Conservation (phyloP, 2,329 filamentous ascomycete genomes). For the Pseudogymnoascus sp. region DNA sequence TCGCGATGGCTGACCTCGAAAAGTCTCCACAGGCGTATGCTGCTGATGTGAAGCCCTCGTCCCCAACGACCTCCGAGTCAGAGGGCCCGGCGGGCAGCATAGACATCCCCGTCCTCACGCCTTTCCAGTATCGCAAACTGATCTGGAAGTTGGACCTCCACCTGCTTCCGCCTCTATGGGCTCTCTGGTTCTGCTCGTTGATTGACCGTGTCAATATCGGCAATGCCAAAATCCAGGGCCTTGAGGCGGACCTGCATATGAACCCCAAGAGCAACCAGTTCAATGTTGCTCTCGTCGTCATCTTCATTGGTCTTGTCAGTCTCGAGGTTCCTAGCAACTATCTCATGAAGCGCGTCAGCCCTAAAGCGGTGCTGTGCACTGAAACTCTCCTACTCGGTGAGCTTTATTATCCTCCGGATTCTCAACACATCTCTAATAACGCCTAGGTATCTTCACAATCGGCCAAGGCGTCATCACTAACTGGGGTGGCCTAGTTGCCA, state of each 20-base stretch:
- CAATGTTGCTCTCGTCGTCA: constrained; percentile 30
- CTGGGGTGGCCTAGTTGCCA: constrained; percentile 27
- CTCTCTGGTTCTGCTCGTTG: constrained; percentile 68
- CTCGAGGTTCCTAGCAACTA: constrained; percentile 18
- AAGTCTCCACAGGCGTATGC: neutral
- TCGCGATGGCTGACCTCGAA: neutral
- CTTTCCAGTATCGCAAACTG: neutral
- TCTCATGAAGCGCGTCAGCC: constrained; percentile 31
- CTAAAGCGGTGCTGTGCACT: constrained; percentile 14
- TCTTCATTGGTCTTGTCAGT: constrained; percentile 37
- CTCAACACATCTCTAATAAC: neutral
- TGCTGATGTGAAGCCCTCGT: neutral
- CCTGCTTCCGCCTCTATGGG: constrained; percentile 37
- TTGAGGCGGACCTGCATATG: constrained; percentile 56
- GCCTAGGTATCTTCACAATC: constrained; percentile 29
- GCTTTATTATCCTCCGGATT: constrained; percentile 31
- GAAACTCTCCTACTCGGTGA: constrained; percentile 32
- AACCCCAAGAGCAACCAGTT: constrained; percentile 23
- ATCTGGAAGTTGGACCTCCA: constrained; percentile 20
- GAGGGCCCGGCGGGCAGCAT: neutral
- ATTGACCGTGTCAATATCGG: constrained; percentile 74
- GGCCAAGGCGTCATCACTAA: constrained; percentile 29
- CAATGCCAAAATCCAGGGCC: constrained; percentile 56
- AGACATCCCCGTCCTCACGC: neutral
- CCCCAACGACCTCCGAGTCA: neutral